These are phyloP conservation scores for Rhododendron simsii DNA, from an alignment of 148 eudicot genomes.

Conservation along the genomic window DNA sequence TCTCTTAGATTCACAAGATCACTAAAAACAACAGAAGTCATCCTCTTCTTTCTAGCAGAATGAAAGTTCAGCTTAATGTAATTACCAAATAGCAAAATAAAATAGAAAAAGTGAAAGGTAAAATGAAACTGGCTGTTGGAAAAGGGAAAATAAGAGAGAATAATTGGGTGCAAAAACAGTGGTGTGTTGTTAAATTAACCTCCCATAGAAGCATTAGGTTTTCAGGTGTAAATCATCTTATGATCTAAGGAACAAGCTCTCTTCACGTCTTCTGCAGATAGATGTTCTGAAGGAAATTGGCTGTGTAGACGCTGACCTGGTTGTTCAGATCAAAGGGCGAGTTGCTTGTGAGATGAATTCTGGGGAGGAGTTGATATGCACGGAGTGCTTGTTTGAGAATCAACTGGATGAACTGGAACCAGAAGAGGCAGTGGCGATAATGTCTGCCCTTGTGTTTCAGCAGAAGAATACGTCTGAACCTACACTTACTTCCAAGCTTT, in stretches of 20 bases:
- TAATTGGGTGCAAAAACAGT: background rate
- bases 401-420: slow-evolving; percentile 93
- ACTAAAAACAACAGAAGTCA: background rate
- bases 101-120: background rate
- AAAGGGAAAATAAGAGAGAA: background rate
- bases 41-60: background rate
- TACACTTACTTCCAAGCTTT: slow-evolving; percentile 79
- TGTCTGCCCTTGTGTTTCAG: slow-evolving; percentile 99
- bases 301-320: slow-evolving; percentile 91
- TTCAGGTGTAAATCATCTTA: background rate
- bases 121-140: background rate
- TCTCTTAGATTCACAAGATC: background rate
- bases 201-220: background rate
- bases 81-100: background rate
- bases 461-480: slow-evolving; percentile 89
- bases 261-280: slow-evolving; percentile 50
- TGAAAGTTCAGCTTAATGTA: background rate
- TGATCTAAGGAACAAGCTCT: background rate
- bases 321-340: slow-evolving; percentile 96
- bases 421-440: slow-evolving; percentile 95
- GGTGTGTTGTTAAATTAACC: background rate
- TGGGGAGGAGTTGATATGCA: slow-evolving; percentile 96
- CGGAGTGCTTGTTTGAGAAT: slow-evolving; percentile 97
- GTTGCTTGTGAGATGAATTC: slow-evolving; percentile 99
- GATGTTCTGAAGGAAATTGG: slow-evolving; percentile 84